A percentile compares a stretch with the other conserved stretches of the same genome.
These are phyloP conservation scores for Venturia carpophila DNA, from an alignment of 2,329 filamentous ascomycete species.

Conservation along the genomic window DNA sequence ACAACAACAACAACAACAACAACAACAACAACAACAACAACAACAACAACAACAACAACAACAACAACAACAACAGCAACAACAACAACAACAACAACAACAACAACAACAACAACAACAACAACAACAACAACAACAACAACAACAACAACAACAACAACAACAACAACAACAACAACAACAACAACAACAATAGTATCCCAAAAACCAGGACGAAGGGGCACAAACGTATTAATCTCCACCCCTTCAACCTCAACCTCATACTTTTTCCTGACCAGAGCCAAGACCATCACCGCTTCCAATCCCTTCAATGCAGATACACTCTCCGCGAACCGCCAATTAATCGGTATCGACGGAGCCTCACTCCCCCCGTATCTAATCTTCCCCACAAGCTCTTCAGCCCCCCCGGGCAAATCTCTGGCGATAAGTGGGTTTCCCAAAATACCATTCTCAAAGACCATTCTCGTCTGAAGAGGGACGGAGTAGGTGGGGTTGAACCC, in stretches of 20 bases:
- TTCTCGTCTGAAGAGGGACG: conserved; percentile 25
- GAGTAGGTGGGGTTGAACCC: conserved; percentile 23
- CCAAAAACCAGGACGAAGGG: neutral
- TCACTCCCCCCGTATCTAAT: conserved; percentile 39
- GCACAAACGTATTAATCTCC: conserved; percentile 40
- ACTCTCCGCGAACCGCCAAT: conserved; percentile 50
- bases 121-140: too few relatives aligned
- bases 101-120: too few relatives aligned
- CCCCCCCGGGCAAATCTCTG: conserved; percentile 31
- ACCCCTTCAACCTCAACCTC: conserved; percentile 32
- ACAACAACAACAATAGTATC: neutral
- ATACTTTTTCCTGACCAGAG: conserved; percentile 42
- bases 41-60: too few relatives aligned
- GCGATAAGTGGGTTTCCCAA: conserved; percentile 37
- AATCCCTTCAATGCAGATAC: conserved; percentile 43
- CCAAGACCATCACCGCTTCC: conserved; percentile 41
- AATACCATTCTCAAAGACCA: conserved; percentile 33
- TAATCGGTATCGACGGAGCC: conserved; percentile 44
- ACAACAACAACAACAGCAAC: too few relatives aligned
- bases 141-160: too few relatives aligned
- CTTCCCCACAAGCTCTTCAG: conserved; percentile 29
- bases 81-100: too few relatives aligned
- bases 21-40: too few relatives aligned
- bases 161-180: too few relatives aligned
- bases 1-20: too few relatives aligned